Conservation (phyloP, 768 basidiomycete species). For the Boletus rex-veris region DNA sequence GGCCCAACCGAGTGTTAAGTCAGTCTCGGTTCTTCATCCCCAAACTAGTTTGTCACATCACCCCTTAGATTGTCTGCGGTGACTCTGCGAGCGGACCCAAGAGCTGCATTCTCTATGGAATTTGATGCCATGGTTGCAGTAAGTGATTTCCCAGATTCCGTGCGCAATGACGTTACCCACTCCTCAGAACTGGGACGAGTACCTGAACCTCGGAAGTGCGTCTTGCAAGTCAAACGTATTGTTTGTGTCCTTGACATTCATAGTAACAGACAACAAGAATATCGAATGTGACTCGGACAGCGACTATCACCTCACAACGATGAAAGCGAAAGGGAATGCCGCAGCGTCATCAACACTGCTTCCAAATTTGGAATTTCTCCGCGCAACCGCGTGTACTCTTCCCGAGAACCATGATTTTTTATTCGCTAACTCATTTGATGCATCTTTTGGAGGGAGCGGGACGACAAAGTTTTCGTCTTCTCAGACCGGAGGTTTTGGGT, state of each 20-base stretch:
- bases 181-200: constrained; percentile 60
- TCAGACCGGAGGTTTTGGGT: constrained; percentile 45
- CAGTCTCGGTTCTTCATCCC: constrained; percentile 14
- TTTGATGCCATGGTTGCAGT: constrained; percentile 67
- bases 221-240: constrained; percentile 1
- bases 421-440: constrained; percentile 62
- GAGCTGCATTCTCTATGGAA: constrained; percentile 47
- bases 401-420: constrained; percentile 67
- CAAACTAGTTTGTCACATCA: neutral
- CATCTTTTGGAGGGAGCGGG: constrained; percentile 47
- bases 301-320: constrained; percentile 46
- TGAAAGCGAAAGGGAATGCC: constrained; percentile 27
- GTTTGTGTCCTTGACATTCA: neutral
- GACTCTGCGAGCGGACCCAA: constrained; percentile 52
- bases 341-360: constrained; percentile 22
- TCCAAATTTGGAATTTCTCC: constrained; percentile 40
- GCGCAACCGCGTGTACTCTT: constrained; percentile 61
- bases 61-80: constrained; percentile 45
- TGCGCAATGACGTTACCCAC: neutral
- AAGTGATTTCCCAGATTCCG: constrained; percentile 20
- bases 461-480: constrained; percentile 49
- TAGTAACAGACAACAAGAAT: constrained; percentile 5
- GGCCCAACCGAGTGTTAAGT: constrained; percentile 66
- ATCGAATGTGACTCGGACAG: constrained; percentile 40
- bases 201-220: constrained; percentile 47